phyloP scores from a whole-genome alignment of 169 alveolate species.

The Neospora caninum region DNA sequence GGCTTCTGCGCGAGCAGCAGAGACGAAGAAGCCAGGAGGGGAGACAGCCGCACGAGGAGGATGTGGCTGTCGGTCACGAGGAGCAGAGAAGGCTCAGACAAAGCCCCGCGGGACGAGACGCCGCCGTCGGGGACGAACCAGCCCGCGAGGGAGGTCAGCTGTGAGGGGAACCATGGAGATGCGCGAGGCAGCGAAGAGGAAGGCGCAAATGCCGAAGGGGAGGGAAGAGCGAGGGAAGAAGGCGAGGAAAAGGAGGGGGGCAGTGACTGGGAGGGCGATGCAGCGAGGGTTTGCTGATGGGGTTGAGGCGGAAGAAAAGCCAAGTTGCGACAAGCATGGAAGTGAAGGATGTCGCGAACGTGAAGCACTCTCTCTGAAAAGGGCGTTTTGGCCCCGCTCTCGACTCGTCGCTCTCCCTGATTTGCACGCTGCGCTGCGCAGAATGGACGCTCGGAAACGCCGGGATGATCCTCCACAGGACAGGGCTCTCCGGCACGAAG shows the following conservation, averaged over 20 bases:
- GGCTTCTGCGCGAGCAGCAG: conserved; percentile 1
- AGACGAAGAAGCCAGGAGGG: background rate
- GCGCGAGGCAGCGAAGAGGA: background rate
- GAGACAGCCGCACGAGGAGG: background rate
- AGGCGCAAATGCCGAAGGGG: background rate
- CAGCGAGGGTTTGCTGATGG: background rate
- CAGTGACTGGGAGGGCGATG: background rate
- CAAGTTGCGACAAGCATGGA: background rate
- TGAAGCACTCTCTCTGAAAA: background rate
- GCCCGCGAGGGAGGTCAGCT: background rate
- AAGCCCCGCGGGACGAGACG: background rate
- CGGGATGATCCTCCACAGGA: too few species aligned
- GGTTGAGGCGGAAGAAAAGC: background rate
- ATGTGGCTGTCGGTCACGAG: conserved; percentile 11
- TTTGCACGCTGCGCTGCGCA: too few species aligned
- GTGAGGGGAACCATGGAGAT: background rate
- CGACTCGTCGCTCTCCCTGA: too few species aligned
- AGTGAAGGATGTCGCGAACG: background rate
- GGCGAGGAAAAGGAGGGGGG: background rate
- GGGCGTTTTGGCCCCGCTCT: too few species aligned
- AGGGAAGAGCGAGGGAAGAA: background rate
- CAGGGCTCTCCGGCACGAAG: too few species aligned
- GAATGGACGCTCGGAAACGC: too few species aligned
- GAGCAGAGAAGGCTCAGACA: background rate
- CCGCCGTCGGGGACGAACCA: background rate